These are phyloP conservation scores for Paramarasmius palmivorus DNA, from an alignment of 1,284 basidiomycete genomes.

Conservation along the genomic window DNA sequence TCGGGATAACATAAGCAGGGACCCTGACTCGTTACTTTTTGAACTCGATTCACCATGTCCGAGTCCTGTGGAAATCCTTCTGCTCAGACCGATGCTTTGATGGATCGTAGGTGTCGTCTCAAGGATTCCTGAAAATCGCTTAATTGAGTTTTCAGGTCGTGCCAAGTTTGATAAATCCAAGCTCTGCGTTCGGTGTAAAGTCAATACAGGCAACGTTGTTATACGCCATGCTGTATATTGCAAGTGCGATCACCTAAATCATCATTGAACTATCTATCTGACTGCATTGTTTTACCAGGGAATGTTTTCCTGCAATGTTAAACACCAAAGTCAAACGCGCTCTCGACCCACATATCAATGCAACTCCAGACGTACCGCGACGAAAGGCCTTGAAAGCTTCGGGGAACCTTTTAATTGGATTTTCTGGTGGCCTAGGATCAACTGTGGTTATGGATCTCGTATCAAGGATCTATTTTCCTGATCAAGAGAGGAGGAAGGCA, in stretches of 20 bases:
- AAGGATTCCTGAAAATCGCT: background rate
- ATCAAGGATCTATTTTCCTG: constrained; percentile 57
- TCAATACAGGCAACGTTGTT: constrained; percentile 61
- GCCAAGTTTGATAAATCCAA: constrained; percentile 65
- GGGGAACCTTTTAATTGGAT: constrained; percentile 66
- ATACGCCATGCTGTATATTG: constrained; percentile 81
- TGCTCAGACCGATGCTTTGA: constrained; percentile 54
- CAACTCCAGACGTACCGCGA: constrained; percentile 45
- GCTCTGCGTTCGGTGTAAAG: constrained; percentile 72
- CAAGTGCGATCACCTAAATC: constrained; percentile 52
- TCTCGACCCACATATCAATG: constrained; percentile 66
- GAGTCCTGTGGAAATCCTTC: constrained; percentile 63
- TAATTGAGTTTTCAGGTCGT: constrained; percentile 42
- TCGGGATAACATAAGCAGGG: no score
- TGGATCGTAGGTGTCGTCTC: constrained; percentile 52
- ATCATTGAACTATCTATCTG: background rate
- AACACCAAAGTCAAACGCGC: constrained; percentile 63
- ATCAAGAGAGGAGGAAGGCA: constrained; percentile 23
- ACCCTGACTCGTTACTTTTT: no score
- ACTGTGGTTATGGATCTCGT: constrained; percentile 72
- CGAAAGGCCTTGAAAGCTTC: constrained; percentile 59
- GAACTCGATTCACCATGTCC: constrained; percentile 3
- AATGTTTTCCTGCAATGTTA: constrained; percentile 67
- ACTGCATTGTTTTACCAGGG: constrained; percentile 36
- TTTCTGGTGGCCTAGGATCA: constrained; percentile 76